A percentile compares a stretch with the other conserved stretches of the same genome.
Conservation (phyloP, 352 stramenopile genomes). For the Achlya hypogyna region DNA sequence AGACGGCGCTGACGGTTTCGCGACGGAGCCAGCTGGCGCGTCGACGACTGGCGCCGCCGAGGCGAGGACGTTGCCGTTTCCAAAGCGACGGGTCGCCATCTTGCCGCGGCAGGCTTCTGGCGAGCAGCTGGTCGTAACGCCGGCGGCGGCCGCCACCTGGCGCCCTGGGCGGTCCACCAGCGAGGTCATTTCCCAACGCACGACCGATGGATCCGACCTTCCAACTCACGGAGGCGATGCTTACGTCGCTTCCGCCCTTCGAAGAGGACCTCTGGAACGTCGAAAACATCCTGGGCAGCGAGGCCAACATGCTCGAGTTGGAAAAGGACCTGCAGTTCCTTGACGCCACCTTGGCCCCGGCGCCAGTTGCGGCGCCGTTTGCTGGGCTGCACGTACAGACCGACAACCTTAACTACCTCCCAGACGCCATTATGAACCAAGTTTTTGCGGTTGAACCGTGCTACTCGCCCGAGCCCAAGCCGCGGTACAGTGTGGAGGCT, state of each 20-base stretch:
- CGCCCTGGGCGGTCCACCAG: no score
- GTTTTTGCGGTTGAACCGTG: slow-evolving; percentile 9
- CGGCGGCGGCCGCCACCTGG: background rate
- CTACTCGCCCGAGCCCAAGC: slow-evolving; percentile 14
- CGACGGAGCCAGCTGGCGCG: background rate
- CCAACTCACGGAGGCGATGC: background rate
- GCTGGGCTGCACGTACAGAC: background rate
- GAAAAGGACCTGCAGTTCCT: slow-evolving; percentile 18
- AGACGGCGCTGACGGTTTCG: background rate
- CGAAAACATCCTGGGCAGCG: slow-evolving; percentile 7
- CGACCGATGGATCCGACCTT: background rate
- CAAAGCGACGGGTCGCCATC: slow-evolving; percentile 4
- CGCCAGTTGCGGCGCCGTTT: background rate
- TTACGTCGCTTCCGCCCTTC: background rate
- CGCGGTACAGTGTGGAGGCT: background rate
- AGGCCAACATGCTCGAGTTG: background rate
- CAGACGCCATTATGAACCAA: slow-evolving; percentile 15
- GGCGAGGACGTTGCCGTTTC: background rate
- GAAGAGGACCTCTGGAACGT: slow-evolving; percentile 18
- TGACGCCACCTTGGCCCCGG: background rate
- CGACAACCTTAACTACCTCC: background rate
- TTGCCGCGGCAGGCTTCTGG: slow-evolving; percentile 9
- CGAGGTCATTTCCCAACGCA: no score
- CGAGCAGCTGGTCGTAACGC: background rate
- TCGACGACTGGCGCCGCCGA: background rate